Evolutionary conservation across 495 filamentous ascomycete species (phyloP), one percentile per base, ranked within the genome.

Genomic region (Aspergillus sparsus): DNA sequence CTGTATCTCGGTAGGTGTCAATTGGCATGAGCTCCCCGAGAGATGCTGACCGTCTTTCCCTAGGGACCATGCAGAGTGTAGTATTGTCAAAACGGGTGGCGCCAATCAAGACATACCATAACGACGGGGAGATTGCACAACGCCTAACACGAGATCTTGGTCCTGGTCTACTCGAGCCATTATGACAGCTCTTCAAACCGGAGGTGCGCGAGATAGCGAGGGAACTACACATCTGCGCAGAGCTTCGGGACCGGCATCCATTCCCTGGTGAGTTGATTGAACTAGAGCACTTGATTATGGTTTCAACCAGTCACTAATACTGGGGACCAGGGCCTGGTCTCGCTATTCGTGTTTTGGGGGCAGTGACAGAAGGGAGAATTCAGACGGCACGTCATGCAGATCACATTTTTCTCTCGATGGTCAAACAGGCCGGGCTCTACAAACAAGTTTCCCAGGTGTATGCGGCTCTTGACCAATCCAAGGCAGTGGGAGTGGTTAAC

Each of bases 101-200:
- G 34, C 95, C 92, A 7, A 94, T 96, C 70, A 95, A 94, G 74
- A 89, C 85, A 6, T 86, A 89, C 70, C 87, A 95, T 77, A 96
- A 96, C 63, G 91, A 93, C 31, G 90, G 92, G 15, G 92, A 91
- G 46, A 76, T 86, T 47, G 45, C 85, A 13, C 62, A 80, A 63
- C 77, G 77, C 52, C 80, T 84, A 74, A 81, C 80, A 39, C 78
- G 79, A n/a, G 77, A 74, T 42, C 82, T 85, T 73, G 74, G 82
- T 58, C 76, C 89, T 45, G 88, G 89, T 69, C 81, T 89, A 13
- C 88, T 89, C 61, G 91, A 95, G 78, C 92, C 92, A 7, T 83
- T 96, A 3, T 80, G 91, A 9, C 83, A 88, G 61, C 78, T 95
- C 27, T 91, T 89, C 81, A 92, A 91, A 73, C 90, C 94, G 70